phyloP scores from a whole-genome alignment of 23 red algal species.

The Pyropia haitanensis region DNA sequence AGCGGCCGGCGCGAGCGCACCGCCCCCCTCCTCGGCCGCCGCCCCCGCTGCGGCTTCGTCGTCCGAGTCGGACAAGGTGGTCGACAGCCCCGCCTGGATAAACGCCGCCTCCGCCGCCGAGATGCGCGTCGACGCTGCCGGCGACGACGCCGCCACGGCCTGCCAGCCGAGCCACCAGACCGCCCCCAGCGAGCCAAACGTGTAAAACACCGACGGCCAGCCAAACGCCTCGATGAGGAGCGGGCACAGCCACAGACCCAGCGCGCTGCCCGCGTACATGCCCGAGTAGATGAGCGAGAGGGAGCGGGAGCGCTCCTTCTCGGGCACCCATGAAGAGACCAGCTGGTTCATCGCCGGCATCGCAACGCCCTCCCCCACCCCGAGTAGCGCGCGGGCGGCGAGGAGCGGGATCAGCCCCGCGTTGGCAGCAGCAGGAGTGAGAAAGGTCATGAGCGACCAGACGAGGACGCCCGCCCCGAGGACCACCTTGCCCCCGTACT shows the following conservation, averaged over 20 bases:
- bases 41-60: conserved; percentile 9
- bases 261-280: conserved; percentile 87
- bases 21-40: too few species aligned
- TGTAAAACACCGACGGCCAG: conserved; percentile 93
- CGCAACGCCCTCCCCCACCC: conserved; percentile 94
- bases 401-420: conserved; percentile 48
- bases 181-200: conserved; percentile 69
- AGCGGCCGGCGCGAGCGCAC: too few species aligned
- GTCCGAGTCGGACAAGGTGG: not conserved
- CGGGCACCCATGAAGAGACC: conserved; percentile 87
- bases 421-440: conserved; percentile 82
- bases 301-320: conserved; percentile 76
- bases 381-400: conserved; percentile 72
- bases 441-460: conserved; percentile 91
- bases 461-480: conserved; percentile 71
- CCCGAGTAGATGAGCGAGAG: conserved; percentile 88
- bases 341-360: conserved; percentile 99
- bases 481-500: conserved; percentile 78
- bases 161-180: conserved; percentile 83
- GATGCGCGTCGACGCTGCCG: conserved; percentile 47
- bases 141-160: conserved; percentile 30
- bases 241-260: conserved; percentile 86
- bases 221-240: conserved; percentile 68
- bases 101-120: conserved; percentile 43
- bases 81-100: conserved; percentile 12